Evolutionary conservation across 2,329 filamentous ascomycete genomes (phyloP).

Genomic region (Lasiodiplodia sp.): DNA sequence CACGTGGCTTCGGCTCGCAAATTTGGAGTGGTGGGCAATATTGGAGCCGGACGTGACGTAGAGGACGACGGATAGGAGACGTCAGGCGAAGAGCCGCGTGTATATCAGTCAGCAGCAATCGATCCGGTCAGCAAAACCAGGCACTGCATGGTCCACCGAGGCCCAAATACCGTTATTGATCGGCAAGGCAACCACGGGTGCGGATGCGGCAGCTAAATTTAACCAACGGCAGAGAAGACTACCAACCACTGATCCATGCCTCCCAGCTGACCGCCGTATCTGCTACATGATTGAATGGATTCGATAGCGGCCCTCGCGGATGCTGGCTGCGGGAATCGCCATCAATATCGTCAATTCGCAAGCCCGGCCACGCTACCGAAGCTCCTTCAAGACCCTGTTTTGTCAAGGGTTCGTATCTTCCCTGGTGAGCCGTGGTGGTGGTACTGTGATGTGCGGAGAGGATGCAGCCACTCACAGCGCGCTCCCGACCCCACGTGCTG

Average conservation of each 20-base stretch:
- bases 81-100: neutral
- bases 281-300: neutral
- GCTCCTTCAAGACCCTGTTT: neutral
- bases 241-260: neutral
- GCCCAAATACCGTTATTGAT: neutral
- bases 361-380: neutral
- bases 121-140: neutral
- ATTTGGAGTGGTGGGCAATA: neutral
- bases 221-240: neutral
- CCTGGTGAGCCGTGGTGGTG: neutral
- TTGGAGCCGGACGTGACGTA: too few species aligned
- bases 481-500: constrained; percentile 4
- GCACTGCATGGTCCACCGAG: neutral
- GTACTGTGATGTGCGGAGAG: constrained; percentile 1
- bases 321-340: neutral
- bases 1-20: neutral
- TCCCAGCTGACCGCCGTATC: too few species aligned
- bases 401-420: neutral
- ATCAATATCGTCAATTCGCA: neutral
- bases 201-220: neutral
- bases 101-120: neutral
- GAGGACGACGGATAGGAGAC: neutral
- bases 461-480: constrained; percentile 1
- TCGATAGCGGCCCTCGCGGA: neutral
- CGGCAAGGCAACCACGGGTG: neutral